Base-by-base conservation (phyloP, 139 green algal species). In the Picochlorum sp. region DNA sequence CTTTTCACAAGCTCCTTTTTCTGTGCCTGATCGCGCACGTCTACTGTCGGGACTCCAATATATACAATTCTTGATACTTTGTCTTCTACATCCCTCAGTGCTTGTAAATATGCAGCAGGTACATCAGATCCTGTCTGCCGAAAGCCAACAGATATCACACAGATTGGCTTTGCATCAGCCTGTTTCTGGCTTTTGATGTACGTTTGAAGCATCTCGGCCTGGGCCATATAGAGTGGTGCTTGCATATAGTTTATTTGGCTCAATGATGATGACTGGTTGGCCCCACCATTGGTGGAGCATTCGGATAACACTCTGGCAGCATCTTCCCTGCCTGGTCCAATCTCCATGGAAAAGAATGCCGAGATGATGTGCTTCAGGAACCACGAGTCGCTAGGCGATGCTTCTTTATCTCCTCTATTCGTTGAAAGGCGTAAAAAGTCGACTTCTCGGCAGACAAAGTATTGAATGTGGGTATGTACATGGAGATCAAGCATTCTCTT, bases 241-340 rank as follows among this genome's bases (percentile, higher is more conserved):
- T 65, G 58, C 23, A 65, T 28, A 14, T 65, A 65, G 23, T 65
- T 51, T 10, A 65, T 59, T 52, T 65, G 21, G 9, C n/a, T 45
- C 18, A 21, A n/a, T 18, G 56, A 21, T 6, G n/a, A 41, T 4
- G 34, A 41, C 34, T 41, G 34, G 6, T 41, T 41, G 7, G 8
- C 34, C 20, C 15, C n/a, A 54, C 18, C 0, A 54, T 4, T 21
- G 18, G 15, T 20, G n/a, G 16, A 59, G 21, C 58, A 65, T 52
- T 65, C 58, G 6, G n/a, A 57, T 10, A 65, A 30, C 4, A 65
- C 23, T 51, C 58, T 23, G 7, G 57, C 23, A 28, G 58, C 58
- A 52, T 65, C 58, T 28, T 18, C 8, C 23, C 57, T 28, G 6
- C 58, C 58, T 6, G 58, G 58, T 14, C 58, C 58, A 24, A 65